Evolutionary conservation across 345 rosid species (phyloP), one percentile per base, ranked within the genome.

Genomic region (Mallotus nudiflorus): DNA sequence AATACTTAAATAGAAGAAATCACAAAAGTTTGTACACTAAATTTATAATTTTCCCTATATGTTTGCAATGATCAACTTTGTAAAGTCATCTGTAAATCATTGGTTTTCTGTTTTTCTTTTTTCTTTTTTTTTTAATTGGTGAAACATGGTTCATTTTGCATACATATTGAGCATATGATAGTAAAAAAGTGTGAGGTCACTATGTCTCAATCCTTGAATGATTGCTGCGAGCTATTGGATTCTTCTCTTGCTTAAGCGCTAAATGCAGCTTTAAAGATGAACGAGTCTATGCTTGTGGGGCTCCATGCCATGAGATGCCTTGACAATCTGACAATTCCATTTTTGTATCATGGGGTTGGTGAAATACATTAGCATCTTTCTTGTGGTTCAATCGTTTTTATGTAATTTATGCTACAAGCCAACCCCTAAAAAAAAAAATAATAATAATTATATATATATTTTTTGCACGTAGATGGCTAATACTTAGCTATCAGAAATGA

Each of bases 271-370:
- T 16, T 46, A 44, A 56, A 19, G 1, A 52, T 24, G 51, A 42
- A 63, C 19, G 48, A 28, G 31, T 15, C n/a, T 20, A 54, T 63
- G 37, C 19, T 44, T 55, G 69, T 44, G 68, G 69, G n/a, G n/a
- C 46, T 42, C 46, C 46, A 42, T 10, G 54, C 20, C 18, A n/a
- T n/a, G n/a, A n/a, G n/a, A n/a, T n/a, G n/a, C n/a, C n/a, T 0
- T 29, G 3, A 4, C 25, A 28, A 0, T 55, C 63, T 28, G 42
- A 56, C 37, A 19, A 27, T 22, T 27, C 3, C 53, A 44, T 5
- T 62, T 40, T 40, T 24, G 33, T 27, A 28, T 44, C 3, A 33
- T 18, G 12, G n/a, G 72, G 72, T 68, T 18, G 72, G 18, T 68
- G 72, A 57, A 42, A n/a, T 27, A 25, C 63, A 56, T 56, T 68